Evolutionary conservation across 257 asterid species (phyloP), one percentile per base, ranked within the genome.

Genomic region (Nicotiana noctiflora): DNA sequence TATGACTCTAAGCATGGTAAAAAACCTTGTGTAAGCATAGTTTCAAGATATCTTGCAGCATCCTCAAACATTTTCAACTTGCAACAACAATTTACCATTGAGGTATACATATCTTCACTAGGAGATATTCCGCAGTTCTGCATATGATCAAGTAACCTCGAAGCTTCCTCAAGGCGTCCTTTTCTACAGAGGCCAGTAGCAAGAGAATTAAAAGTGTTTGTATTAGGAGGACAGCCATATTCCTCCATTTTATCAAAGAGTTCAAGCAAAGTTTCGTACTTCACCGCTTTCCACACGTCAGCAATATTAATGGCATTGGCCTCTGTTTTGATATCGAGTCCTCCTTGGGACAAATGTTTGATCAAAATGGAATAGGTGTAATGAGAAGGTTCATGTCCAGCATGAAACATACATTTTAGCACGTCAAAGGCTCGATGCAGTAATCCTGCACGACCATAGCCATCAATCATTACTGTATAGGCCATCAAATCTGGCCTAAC

Each of bases 271-370:
- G 91, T 91, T 56, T 84, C 90, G 56, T 84, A 88, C 37, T 85
- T 90, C 91, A 90, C 82, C 34, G 85, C 60, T 84, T 90, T 91
- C 97, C 94, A 92, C 59, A 91, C 94, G 72, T 91, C 96, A 75
- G 86, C 89, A 83, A 88, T 83, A 82, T 91, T 91, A 27, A 87
- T 79, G 75, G 82, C 81, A 44, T 65, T 46, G 18, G 46, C 63
- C 49, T 76, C 70, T 67, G 18, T 55, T 80, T 79, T 75, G 65
- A 77, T 49, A 40, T 63, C 57, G 59, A 46, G 72, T 79, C 66
- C 75, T 61, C 72, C 84, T 74, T n/a, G 81, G 27, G 84, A 86
- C 80, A 92, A 90, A 86, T 92, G 97, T 79, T 92, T 92, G 82
- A 89, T 81, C 65, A 91, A 82, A 85, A 91, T 87, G 14, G 92